Conservation (phyloP, 768 basidiomycete genomes). For the Pleurotus tuber-regium region DNA sequence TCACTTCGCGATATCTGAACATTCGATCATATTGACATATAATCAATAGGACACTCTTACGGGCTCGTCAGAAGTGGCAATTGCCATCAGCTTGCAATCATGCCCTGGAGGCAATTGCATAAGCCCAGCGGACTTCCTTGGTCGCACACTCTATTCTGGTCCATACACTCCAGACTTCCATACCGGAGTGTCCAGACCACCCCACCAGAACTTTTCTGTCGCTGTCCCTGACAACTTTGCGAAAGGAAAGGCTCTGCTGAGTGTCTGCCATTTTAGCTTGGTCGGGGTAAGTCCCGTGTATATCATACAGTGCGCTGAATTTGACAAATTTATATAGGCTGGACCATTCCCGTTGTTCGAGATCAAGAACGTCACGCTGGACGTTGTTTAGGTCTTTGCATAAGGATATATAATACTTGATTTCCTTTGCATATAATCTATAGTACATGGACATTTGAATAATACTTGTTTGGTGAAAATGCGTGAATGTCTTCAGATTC, state of each 20-base stretch:
- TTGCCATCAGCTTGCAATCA: slow-evolving; percentile 42
- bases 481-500: too few relatives aligned
- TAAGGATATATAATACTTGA: too few relatives aligned
- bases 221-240: slow-evolving; percentile 14
- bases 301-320: not conserved
- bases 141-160: slow-evolving; percentile 46
- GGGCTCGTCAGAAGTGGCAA: slow-evolving; percentile 39
- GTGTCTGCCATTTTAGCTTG: slow-evolving; percentile 15
- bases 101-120: slow-evolving; percentile 25
- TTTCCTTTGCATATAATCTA: too few relatives aligned
- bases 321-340: not conserved
- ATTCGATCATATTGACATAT: not conserved
- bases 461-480: too few relatives aligned
- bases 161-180: slow-evolving; percentile 35
- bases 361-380: slow-evolving; percentile 1
- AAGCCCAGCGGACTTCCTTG: slow-evolving; percentile 27
- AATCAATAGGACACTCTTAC: slow-evolving; percentile 32
- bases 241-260: slow-evolving; percentile 14
- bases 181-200: slow-evolving; percentile 23
- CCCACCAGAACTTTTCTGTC: slow-evolving; percentile 31
- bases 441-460: too few relatives aligned
- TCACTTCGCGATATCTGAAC: not conserved
- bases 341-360: slow-evolving; percentile 8
- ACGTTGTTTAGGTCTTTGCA: slow-evolving; percentile 1
- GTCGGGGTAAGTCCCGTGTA: slow-evolving; percentile 15